phyloP scores from a whole-genome alignment of 768 basidiomycete genomes.

The Favolaschia claudopus region DNA sequence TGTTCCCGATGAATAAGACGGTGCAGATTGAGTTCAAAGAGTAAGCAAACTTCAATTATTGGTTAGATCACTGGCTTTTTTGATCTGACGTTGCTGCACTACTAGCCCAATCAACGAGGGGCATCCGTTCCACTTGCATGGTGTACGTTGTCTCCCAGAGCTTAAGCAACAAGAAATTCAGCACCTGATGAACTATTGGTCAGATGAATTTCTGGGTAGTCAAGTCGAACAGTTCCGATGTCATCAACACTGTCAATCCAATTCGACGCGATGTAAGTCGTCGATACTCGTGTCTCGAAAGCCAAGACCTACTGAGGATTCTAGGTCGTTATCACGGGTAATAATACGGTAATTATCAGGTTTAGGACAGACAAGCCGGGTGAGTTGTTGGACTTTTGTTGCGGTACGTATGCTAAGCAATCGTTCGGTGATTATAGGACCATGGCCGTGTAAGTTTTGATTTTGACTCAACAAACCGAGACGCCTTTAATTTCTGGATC shows the following conservation, averaged over 20 bases:
- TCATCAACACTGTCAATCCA: slow-evolving; percentile 57
- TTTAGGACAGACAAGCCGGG: slow-evolving; percentile 55
- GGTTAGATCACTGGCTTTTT: slow-evolving; percentile 30
- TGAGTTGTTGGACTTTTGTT: slow-evolving; percentile 33
- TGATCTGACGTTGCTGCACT: neutral
- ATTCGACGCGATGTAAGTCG: slow-evolving; percentile 37
- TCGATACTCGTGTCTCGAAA: neutral
- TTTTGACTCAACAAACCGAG: neutral
- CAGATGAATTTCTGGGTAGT: slow-evolving; percentile 46
- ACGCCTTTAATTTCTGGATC: neutral
- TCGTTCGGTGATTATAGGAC: neutral
- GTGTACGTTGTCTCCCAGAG: too few relatives aligned
- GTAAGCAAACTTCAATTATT: slow-evolving; percentile 33
- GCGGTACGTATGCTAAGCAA: neutral
- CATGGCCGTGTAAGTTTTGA: neutral
- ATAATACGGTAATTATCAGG: slow-evolving; percentile 44
- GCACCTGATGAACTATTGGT: too few relatives aligned
- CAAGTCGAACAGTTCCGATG: slow-evolving; percentile 42
- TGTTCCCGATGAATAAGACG: slow-evolving; percentile 45
- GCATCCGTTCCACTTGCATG: slow-evolving; percentile 37
- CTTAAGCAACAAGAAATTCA: too few relatives aligned
- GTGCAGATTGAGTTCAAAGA: slow-evolving; percentile 47
- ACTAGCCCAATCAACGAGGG: slow-evolving; percentile 13
- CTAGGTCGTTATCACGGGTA: slow-evolving; percentile 22
- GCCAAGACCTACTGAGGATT: neutral